Evolutionary conservation across 106 monocot genomes (phyloP), one percentile per base, ranked within the genome.

Genomic region (Allium sativum): DNA sequence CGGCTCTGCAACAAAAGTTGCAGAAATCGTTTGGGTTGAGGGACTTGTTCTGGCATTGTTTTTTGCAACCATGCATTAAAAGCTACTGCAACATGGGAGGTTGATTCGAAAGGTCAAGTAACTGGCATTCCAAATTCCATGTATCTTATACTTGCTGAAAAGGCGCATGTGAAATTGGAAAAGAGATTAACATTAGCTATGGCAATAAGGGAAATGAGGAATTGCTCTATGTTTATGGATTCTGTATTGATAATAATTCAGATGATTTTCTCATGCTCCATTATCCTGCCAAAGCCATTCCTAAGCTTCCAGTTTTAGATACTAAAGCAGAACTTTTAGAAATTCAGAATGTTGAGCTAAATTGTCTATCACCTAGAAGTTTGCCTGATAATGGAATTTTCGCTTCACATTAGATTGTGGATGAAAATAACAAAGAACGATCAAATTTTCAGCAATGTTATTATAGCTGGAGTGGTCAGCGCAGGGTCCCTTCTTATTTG

Each of bases 161-260:
- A 19, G 44, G 11, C 9, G 41, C 45, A 62, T 19, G 61, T 43
- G 73, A 76, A 74, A 70, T 55, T 75, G 87, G 60, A 22, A 69
- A 73, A 63, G 95, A 96, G 87, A 84, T 96, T 55, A 58, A 13
- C 58, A 96, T 96, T 62, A 96, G 82, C 63, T 96, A 96, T 72
- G 95, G 95, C 21, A 78, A 87, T 70, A 96, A 96, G 78, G 95
- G 95, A 79, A 96, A 96, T 80, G 95, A 96, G 95, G 94, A 96
- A 76, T 73, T 96, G 48, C 58, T 96, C 44, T 96, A 96, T 70
- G 76, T 96, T 9, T 96, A 96, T 80, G 95, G 95, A 65, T 96
- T 96, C 72, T 72, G 84, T 11, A 62, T 91, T 52, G 78, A 84
- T 54, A 77, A 84, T 58, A 96, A 96, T 67, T 74, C 79, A 40